Conservation (phyloP, 306 rosid genomes). For the Hippophae gyantsensis region DNA sequence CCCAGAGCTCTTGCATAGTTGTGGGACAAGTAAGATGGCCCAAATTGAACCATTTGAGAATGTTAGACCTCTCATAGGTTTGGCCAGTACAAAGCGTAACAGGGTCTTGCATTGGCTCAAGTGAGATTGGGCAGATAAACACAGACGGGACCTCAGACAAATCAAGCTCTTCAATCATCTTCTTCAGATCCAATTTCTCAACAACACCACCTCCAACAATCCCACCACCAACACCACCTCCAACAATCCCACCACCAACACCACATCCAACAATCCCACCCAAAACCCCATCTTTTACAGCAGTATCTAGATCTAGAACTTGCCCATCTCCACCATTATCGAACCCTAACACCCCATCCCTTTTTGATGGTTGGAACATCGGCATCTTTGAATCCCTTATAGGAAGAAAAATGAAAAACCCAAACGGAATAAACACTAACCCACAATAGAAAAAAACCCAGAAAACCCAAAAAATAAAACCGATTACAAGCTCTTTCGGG, state of each 20-base stretch:
- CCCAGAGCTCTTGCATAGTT: constrained; percentile 86
- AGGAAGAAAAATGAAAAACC: constrained; percentile 1
- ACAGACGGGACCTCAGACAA: constrained; percentile 58
- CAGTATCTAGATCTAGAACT: constrained; percentile 74
- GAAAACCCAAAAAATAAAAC: background rate
- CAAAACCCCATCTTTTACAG: constrained; percentile 62
- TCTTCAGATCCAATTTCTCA: constrained; percentile 65
- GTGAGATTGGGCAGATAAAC: constrained; percentile 75
- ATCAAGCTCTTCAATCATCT: constrained; percentile 68
- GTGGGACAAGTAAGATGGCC: constrained; percentile 75
- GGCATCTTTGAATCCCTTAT: constrained; percentile 39
- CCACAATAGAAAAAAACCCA: background rate
- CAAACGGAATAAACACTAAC: constrained; percentile 8
- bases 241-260: constrained; percentile 22
- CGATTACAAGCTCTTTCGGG: constrained; percentile 16
- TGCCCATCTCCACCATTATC: constrained; percentile 63
- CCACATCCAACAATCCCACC: constrained; percentile 24
- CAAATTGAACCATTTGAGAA: constrained; percentile 63
- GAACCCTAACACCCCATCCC: constrained; percentile 40
- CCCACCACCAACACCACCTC: constrained; percentile 40
- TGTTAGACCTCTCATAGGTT: constrained; percentile 68
- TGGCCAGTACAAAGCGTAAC: constrained; percentile 79
- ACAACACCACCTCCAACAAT: constrained; percentile 29
- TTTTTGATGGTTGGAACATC: constrained; percentile 52
- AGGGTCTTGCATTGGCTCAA: constrained; percentile 82